Conservation (phyloP, 2,329 filamentous ascomycete genomes). For the Venturia nashicola region DNA sequence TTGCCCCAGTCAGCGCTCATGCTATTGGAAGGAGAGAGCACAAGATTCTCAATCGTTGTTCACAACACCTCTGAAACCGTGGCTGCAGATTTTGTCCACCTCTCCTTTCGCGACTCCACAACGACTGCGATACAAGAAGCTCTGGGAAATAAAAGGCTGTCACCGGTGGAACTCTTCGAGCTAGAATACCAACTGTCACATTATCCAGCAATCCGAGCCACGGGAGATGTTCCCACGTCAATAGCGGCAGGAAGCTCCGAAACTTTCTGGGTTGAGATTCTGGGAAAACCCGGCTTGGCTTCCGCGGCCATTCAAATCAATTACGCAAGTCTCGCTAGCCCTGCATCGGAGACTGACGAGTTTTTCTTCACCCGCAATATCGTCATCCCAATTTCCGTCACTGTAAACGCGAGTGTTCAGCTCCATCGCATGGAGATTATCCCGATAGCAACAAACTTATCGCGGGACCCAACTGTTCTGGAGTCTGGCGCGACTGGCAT, state of each 20-base stretch:
- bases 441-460: conserved; percentile 54
- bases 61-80: conserved; percentile 61
- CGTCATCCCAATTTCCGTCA: conserved; percentile 68
- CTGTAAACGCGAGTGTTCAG: conserved; percentile 85
- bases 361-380: conserved; percentile 73
- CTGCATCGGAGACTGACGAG: conserved; percentile 33
- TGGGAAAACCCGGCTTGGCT: conserved; percentile 76
- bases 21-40: conserved; percentile 82
- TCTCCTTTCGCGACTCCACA: conserved; percentile 84
- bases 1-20: conserved; percentile 78
- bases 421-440: conserved; percentile 68
- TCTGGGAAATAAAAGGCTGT: conserved; percentile 62
- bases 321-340: conserved; percentile 68
- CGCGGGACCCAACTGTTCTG: conserved; percentile 31
- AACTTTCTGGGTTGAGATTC: conserved; percentile 70
- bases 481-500: not conserved
- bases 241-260: conserved; percentile 57
- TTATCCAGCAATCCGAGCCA: conserved; percentile 47
- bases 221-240: conserved; percentile 35
- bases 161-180: conserved; percentile 71
- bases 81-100: conserved; percentile 70
- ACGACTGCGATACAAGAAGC: conserved; percentile 65
- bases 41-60: conserved; percentile 64
- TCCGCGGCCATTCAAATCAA: conserved; percentile 71
- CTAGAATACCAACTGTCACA: conserved; percentile 68